Percentiles rank a stretch among this genome's conserved stretches.
phyloP scores from a whole-genome alignment of 208 protist species.

The Leishmania braziliensis region DNA sequence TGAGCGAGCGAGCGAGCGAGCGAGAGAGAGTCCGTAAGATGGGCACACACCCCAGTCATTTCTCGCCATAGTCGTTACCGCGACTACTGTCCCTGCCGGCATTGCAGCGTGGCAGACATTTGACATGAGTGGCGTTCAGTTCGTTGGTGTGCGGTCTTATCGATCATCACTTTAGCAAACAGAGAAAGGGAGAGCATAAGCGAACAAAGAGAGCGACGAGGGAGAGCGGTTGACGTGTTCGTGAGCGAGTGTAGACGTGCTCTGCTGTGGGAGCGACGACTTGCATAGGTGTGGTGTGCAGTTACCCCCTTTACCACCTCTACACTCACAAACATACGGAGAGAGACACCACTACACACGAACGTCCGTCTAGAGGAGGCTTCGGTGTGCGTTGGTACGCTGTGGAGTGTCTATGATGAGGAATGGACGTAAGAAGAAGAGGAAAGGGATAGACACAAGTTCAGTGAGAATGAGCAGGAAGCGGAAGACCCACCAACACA shows the following conservation, averaged over 20 bases:
- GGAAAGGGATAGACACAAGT: not conserved
- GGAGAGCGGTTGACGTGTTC: not conserved
- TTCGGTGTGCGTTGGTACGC: not conserved
- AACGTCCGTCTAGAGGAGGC: too few relatives aligned
- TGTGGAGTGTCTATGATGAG: not conserved
- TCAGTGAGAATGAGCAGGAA: not conserved
- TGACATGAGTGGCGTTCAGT: too few relatives aligned
- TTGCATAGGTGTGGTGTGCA: too few relatives aligned
- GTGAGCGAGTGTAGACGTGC: not conserved
- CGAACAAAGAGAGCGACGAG: not conserved
- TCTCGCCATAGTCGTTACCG: not conserved
- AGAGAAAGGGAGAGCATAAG: not conserved
- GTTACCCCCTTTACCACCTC: too few relatives aligned
- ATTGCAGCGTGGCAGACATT: too few relatives aligned
- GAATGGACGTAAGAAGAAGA: not conserved
- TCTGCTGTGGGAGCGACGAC: not conserved
- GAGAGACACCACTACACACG: not conserved
- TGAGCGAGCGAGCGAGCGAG: too few relatives aligned
- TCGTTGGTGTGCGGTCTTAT: not conserved
- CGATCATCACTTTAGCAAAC: not conserved
- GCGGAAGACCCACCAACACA: not conserved
- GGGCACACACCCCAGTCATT: not conserved
- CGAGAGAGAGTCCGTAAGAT: not conserved
- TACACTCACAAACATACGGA: not conserved
- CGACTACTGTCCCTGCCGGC: too few relatives aligned